A percentile compares a stretch with the other conserved stretches of the same genome.
Conservation (phyloP, 2,329 filamentous ascomycete species). For the Fonsecaea erecta region DNA sequence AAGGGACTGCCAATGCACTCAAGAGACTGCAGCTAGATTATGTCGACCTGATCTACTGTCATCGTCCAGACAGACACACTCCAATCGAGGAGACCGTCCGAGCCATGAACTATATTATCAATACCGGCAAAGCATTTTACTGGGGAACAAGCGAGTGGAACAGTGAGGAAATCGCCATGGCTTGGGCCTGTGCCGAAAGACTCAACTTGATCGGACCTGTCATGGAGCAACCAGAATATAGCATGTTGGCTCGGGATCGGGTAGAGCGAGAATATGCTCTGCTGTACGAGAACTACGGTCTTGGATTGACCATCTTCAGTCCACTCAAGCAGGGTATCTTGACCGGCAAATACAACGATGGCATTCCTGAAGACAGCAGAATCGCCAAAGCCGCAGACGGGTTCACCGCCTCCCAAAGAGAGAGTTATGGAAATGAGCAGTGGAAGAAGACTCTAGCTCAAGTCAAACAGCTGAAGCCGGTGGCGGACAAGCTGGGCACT, state of each 20-base stretch:
- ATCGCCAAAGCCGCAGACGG: conserved; percentile 61
- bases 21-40: conserved; percentile 67
- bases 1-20: conserved; percentile 65
- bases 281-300: conserved; percentile 64
- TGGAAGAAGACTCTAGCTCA: conserved; percentile 57
- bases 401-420: conserved; percentile 57
- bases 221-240: conserved; percentile 71
- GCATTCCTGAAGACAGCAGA: conserved; percentile 64
- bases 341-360: conserved; percentile 70
- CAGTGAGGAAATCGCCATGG: conserved; percentile 68
- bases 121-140: conserved; percentile 70
- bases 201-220: conserved; percentile 66
- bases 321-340: conserved; percentile 66
- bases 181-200: conserved; percentile 64
- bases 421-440: conserved; percentile 50
- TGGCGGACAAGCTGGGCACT: conserved; percentile 69
- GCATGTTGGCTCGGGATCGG: conserved; percentile 65
- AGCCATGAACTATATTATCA: conserved; percentile 73
- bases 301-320: conserved; percentile 68
- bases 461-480: conserved; percentile 60
- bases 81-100: conserved; percentile 75
- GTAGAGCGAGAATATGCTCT: conserved; percentile 66
- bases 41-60: conserved; percentile 73
- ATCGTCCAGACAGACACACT: conserved; percentile 68
- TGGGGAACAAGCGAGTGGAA: conserved; percentile 74